Conservation (phyloP, 148 eudicot genomes). For the Chenopodium quinoa region DNA sequence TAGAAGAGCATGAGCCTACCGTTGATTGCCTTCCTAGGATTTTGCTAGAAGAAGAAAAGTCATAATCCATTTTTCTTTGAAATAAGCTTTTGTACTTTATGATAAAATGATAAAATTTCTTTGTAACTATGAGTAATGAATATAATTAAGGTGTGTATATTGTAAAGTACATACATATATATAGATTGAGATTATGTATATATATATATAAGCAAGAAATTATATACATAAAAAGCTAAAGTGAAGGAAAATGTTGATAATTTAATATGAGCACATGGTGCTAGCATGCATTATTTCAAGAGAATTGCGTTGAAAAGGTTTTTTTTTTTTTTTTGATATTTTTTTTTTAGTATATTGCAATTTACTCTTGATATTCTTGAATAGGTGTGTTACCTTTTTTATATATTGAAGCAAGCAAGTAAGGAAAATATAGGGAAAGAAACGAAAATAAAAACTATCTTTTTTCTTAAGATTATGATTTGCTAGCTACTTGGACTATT, state of each 20-base stretch:
- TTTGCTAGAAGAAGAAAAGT: conserved; percentile 20
- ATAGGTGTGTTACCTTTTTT: conserved; percentile 21
- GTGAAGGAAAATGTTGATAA: conserved; percentile 1
- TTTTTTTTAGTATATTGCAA: conserved; percentile 18
- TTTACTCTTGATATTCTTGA: conserved; percentile 23
- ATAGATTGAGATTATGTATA: background rate
- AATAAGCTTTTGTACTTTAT: no score
- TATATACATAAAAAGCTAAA: background rate
- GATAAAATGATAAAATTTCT: no score
- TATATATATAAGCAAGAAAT: background rate
- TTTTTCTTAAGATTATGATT: conserved; percentile 32
- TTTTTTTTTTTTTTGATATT: background rate
- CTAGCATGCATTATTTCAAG: conserved; percentile 1
- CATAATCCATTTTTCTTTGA: conserved; percentile 11
- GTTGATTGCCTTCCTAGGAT: conserved; percentile 41
- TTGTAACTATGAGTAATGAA: background rate
- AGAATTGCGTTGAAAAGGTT: conserved; percentile 21
- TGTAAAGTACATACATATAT: conserved; percentile 5
- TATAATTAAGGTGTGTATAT: background rate
- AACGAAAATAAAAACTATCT: background rate
- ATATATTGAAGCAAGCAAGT: conserved; percentile 23
- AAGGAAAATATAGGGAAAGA: background rate
- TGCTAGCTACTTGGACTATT: conserved; percentile 6
- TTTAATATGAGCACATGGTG: conserved; percentile 29
- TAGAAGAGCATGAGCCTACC: conserved; percentile 33